Evolutionary conservation across 2,329 filamentous ascomycete species (phyloP), one percentile per base, ranked within the genome.

Genomic region (Tolypocladium nubicola): DNA sequence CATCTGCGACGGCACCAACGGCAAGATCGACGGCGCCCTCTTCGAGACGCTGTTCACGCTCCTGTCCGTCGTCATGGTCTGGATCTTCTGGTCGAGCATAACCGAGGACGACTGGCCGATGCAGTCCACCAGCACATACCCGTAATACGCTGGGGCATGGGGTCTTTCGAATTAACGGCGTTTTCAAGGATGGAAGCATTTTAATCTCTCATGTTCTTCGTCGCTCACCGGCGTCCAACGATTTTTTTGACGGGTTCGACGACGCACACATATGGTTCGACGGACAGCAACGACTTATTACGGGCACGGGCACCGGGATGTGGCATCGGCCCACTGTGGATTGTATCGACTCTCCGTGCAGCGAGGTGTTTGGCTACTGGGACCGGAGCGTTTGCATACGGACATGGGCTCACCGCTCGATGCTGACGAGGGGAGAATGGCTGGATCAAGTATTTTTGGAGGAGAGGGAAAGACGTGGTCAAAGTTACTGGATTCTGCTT

Each of bases 31-130:
- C 68, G 94, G 94, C 54, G 85, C 93, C 7, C 75, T 99, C 1
- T 99, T 99, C 71, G 84, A 97, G 72, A 96, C 92, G 0, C 76
- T 97, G 8, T 97, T 99, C 75, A 97, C 92, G 0, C 78, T 97
- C 1, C 75, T 93, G 14, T 81, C 92, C 0, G 90, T 99, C 5
- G 79, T 90, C 21, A 84, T 84, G 74, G 76, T 97, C 62, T 99
- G 94, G 92, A 73, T 89, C 58, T 99, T 99, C 79, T 99, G 94
- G 94, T 96, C 91, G 52, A 97, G 91, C 75, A 99, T 99, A 66
- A 99, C 94, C 19, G 94, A 99, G 74, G 94, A 99, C 67, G 93
- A 97, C 76, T 99, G 94, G 94, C 90, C 92, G 21, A 80, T 81
- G 72, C 75, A 78, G 39, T 72, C 71, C 11, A 70, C 71, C 57